A percentile compares a stretch with the other conserved stretches of the same genome.
phyloP scores from a whole-genome alignment of 2,329 filamentous ascomycete species.

The Pyrenophora teres region DNA sequence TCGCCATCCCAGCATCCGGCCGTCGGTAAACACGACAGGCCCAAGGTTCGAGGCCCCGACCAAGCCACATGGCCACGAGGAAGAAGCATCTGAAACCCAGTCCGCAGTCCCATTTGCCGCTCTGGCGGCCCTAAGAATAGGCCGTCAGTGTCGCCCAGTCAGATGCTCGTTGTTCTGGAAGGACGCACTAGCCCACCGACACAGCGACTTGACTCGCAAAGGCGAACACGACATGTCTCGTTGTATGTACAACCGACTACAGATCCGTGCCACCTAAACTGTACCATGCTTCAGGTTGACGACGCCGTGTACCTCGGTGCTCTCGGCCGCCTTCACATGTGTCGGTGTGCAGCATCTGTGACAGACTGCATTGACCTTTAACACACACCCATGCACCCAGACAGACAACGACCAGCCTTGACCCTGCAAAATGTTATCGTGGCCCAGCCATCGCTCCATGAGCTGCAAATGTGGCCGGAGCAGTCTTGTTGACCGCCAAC shows the following conservation, averaged over 20 bases:
- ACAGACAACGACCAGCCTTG: background rate
- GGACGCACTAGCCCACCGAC: conserved; percentile 3
- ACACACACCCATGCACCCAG: background rate
- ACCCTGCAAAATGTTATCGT: background rate
- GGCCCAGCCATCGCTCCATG: background rate
- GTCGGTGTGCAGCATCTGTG: background rate
- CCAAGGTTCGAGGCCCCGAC: conserved; percentile 2
- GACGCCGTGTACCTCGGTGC: too few relatives aligned
- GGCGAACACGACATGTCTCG: background rate
- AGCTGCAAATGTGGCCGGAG: too few relatives aligned
- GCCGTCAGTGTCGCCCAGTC: background rate
- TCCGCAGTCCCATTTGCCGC: conserved; percentile 3
- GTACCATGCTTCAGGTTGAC: background rate
- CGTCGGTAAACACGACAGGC: conserved; percentile 10
- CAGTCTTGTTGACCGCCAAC: background rate
- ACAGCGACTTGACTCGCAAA: conserved; percentile 6
- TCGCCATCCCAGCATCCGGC: conserved; percentile 8
- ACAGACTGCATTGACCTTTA: background rate
- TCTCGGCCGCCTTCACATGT: too few relatives aligned
- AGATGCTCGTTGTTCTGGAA: background rate
- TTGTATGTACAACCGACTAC: background rate
- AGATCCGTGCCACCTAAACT: background rate
- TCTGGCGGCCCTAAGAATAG: background rate
- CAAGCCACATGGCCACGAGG: conserved; percentile 11
- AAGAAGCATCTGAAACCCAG: conserved; percentile 4